Base-by-base conservation (phyloP, 2,329 filamentous ascomycete species). In the Phyllosticta citrichinensis region DNA sequence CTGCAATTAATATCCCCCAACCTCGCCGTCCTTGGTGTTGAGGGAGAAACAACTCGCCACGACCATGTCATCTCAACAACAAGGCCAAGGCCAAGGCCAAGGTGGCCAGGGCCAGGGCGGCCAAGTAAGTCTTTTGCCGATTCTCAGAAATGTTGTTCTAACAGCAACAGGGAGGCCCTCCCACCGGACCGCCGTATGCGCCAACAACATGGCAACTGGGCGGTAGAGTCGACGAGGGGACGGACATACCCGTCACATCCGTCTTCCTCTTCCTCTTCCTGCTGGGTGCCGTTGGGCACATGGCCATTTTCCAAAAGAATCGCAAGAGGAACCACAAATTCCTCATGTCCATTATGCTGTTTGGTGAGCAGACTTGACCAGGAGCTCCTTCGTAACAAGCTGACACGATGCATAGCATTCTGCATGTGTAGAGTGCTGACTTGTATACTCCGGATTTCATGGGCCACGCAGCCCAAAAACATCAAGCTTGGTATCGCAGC, bases 401-500 rank as follows among this genome's bases (percentile, higher is more conserved):
- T 57, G 19, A 22, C 19, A 30, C 22, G 11, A 47, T n/a, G 27
- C 19, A 8, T n/a, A 74, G 72, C 70, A 2, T 79, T 79, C 66
- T 77, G 74, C 65, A 75, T 77, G 69, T 70, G 75, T 10, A 70
- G 77, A 22, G 68, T 77, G 14, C 56, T 73, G 11, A 78, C 77
- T 5, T 73, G 69, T 52, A 68, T 69, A 25, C 65, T 79, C 40
- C 69, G 72, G 30, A 70, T 75, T 17, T 67, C 72, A 20, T 69
- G 66, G 14, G 63, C 73, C 66, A 58, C 65, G 52, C 63, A 69
- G 5, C 71, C 70, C 2, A 63, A 63, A 11, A 79, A 81, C 63
- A 66, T 81, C 35, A 68, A 66, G 10, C 68, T 85, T 4, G 80
- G 76, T 2, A 81, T 85, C 56, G 81, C 82, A 0, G 83, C 88